These are phyloP conservation scores for Garcia nutans DNA, from an alignment of 345 rosid genomes.

Conservation along the genomic window DNA sequence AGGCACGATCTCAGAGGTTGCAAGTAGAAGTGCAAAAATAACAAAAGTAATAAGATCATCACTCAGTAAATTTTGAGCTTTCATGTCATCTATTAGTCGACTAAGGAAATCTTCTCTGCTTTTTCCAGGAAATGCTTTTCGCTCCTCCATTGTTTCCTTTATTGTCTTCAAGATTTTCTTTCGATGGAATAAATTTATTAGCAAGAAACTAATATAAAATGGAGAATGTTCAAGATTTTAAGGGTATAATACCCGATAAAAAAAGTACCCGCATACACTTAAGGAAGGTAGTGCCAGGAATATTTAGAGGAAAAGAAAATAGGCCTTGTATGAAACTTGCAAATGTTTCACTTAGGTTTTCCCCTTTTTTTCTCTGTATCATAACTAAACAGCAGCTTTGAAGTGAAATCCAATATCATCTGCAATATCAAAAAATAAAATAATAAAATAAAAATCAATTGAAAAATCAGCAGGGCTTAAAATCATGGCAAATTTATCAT, in stretches of 20 bases:
- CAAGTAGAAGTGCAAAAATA: constrained; percentile 24
- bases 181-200: not conserved
- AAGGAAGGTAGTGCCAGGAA: constrained; percentile 31
- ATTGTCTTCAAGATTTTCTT: constrained; percentile 21
- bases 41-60: constrained; percentile 16
- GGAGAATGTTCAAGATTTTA: not conserved
- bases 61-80: constrained; percentile 5
- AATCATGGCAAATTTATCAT: no score
- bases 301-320: constrained; percentile 30
- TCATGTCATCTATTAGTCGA: constrained; percentile 11
- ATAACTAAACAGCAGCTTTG: constrained; percentile 22
- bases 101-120: constrained; percentile 25
- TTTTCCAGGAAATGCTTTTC: not conserved
- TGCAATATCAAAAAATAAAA: not conserved
- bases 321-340: constrained; percentile 24
- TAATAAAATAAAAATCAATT: not conserved
- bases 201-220: not conserved
- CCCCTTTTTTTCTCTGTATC: constrained; percentile 15
- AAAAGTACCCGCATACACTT: constrained; percentile 24
- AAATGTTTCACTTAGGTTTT: constrained; percentile 19
- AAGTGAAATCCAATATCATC: constrained; percentile 22
- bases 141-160: constrained; percentile 18
- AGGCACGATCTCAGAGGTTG: constrained; percentile 28
- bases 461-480: no score
- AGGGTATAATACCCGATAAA: not conserved